A percentile compares a stretch with the other conserved stretches of the same genome.
Conservation (phyloP, 495 filamentous ascomycete genomes). For the Cercophora sp. region DNA sequence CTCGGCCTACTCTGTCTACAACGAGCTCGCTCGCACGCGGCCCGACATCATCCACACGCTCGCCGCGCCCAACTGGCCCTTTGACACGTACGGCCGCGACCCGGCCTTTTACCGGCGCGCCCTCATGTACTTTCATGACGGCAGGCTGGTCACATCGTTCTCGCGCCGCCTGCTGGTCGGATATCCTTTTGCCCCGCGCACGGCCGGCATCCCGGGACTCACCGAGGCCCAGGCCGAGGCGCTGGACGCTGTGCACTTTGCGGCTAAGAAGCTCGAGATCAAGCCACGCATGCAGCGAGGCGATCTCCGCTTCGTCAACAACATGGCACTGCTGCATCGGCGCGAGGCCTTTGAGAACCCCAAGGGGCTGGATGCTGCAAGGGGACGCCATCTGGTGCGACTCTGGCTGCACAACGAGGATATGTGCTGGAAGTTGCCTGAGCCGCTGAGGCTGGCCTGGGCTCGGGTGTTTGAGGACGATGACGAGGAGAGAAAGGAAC, state of each 20-base stretch:
- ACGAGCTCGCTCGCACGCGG: slow-evolving; percentile 50
- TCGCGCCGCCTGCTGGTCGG: slow-evolving; percentile 50
- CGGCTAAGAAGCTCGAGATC: slow-evolving; percentile 49
- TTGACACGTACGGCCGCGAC: slow-evolving; percentile 38
- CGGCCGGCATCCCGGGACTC: slow-evolving; percentile 44
- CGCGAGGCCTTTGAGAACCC: slow-evolving; percentile 25
- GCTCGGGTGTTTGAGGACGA: slow-evolving; percentile 25
- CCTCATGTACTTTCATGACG: slow-evolving; percentile 41
- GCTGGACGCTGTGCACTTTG: slow-evolving; percentile 46
- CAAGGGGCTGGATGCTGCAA: slow-evolving; percentile 3
- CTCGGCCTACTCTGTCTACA: slow-evolving; percentile 49
- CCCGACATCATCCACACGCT: slow-evolving; percentile 54
- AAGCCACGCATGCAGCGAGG: slow-evolving; percentile 48
- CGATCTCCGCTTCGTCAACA: slow-evolving; percentile 64
- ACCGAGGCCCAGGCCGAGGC: slow-evolving; percentile 45
- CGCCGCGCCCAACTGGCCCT: slow-evolving; percentile 38
- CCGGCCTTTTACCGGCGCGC: slow-evolving; percentile 37
- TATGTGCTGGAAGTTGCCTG: slow-evolving; percentile 20
- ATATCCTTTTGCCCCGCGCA: slow-evolving; percentile 41
- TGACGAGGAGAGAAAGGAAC: slow-evolving; percentile 11
- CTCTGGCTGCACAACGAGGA: slow-evolving; percentile 26
- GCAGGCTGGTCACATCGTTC: slow-evolving; percentile 41
- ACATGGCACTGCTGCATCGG: slow-evolving; percentile 24
- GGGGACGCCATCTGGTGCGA: slow-evolving; percentile 15
- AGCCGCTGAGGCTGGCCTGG: slow-evolving; percentile 22